Percentiles rank a stretch among this genome's conserved stretches.
Conservation (phyloP, 1,284 basidiomycete genomes). For the Sporisorium scitamineum region DNA sequence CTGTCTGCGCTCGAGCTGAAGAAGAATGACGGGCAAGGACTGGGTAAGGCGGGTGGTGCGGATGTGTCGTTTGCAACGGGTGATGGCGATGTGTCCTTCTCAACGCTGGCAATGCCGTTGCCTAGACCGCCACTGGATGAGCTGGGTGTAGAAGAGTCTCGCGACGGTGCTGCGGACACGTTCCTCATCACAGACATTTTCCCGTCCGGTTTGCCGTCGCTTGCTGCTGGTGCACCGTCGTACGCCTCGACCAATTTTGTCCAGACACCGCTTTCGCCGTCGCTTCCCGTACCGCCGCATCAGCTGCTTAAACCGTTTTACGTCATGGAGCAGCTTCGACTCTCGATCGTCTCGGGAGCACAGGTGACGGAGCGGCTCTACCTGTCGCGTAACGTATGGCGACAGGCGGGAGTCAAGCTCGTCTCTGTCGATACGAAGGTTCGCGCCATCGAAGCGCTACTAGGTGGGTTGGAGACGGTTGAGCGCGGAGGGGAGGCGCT, state of each 20-base stretch:
- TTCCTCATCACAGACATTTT: conserved; percentile 54
- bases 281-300: conserved; percentile 14
- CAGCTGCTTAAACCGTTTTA: conserved; percentile 46
- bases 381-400: conserved; percentile 88
- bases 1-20: conserved; percentile 44
- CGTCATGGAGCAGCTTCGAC: conserved; percentile 34
- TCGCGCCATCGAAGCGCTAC: conserved; percentile 82
- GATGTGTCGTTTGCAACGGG: conserved; percentile 1
- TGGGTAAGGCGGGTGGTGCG: background rate
- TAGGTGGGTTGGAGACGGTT: conserved; percentile 80
- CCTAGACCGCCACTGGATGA: conserved; percentile 10
- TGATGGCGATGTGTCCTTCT: conserved; percentile 1
- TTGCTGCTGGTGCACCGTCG: conserved; percentile 44
- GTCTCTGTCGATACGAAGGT: conserved; percentile 84
- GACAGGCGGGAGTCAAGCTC: conserved; percentile 80
- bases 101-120: conserved; percentile 33
- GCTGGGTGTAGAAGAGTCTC: background rate
- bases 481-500: conserved; percentile 62
- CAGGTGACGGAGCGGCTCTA: conserved; percentile 89
- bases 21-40: background rate
- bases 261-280: background rate
- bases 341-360: conserved; percentile 73
- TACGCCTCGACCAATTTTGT: conserved; percentile 32
- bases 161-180: background rate
- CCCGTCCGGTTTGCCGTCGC: conserved; percentile 54